Base-by-base conservation (phyloP, 345 rosid genomes). In the Ricinus communis region DNA sequence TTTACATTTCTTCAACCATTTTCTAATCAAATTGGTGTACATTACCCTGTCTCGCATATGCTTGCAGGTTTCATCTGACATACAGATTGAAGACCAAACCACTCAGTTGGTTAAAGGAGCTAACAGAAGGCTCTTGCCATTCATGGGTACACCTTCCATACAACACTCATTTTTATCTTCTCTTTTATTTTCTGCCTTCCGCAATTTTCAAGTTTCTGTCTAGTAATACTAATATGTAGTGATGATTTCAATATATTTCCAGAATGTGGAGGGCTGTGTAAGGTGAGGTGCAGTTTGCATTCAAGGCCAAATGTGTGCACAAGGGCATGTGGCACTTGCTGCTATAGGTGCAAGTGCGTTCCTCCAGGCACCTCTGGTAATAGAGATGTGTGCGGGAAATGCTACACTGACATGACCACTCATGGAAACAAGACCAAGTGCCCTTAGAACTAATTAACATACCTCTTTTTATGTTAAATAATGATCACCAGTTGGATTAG, bases 331-430 rank as follows among this genome's bases (percentile, higher is more conserved):
- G 81, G 84, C 7, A 87, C 88, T 1, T 87, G 88, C 63, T 87
- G 90, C 60, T 51, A 43, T 14, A 85, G 90, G 65, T 86, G 90
- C 86, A 77, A 77, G 66, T 86, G 90, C 62, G 90, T 86, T 3
- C 90, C 90, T 15, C 90, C 85, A 0, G 90, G 90, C 21, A 84
- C 90, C 27, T 73, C 80, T 1, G 88, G 90, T 22, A 84, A 84
- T 76, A 71, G 85, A 74, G 82, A 84, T 65, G 12, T 64, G 62
- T 86, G 90, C 50, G 90, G 90, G 16, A 73, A 73, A 58, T 86
- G 90, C 76, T 86, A 86, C 63, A 86, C 88, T 24, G 90, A 82
- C 30, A 86, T 86, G 90, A 82, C 71, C 28, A 82, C 88, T 45
- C 90, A 86, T 41, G 79, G 77, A 27, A 86, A 86, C 73, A 80